A percentile compares a stretch with the other conserved stretches of the same genome.
Evolutionary conservation across 768 basidiomycete genomes (phyloP).

Genomic region (Favolaschia claudopus): DNA sequence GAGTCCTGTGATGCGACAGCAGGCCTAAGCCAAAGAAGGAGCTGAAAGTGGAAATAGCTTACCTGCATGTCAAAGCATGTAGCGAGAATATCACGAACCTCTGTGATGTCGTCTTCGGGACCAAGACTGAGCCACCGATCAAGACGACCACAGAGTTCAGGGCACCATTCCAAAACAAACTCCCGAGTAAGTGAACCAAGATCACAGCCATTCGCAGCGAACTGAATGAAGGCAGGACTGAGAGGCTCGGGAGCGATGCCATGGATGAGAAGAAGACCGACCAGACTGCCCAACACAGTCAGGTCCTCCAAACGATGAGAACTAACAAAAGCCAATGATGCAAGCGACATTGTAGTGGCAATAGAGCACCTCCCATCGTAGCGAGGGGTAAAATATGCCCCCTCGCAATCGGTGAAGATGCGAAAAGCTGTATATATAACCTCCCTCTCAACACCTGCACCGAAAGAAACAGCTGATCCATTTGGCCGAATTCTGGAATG

Average conservation of each 20-base stretch:
- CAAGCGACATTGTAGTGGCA: not conserved
- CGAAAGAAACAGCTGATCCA: not conserved
- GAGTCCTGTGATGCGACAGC: not conserved
- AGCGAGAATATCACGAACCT: not conserved
- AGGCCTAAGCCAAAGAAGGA: not conserved
- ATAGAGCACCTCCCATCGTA: not conserved
- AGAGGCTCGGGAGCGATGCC: constrained; percentile 9
- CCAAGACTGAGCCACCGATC: not conserved
- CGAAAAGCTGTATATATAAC: not conserved
- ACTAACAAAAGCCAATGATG: not conserved
- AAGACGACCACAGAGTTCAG: not conserved
- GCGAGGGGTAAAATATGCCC: not conserved
- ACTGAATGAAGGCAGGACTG: constrained; percentile 18
- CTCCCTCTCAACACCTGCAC: not conserved
- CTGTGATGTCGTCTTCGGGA: not conserved
- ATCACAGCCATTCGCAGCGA: constrained; percentile 8
- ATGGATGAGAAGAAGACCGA: constrained; percentile 2
- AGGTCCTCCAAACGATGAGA: not conserved
- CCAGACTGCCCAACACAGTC: not conserved
- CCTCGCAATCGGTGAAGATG: not conserved
- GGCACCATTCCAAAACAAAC: constrained; percentile 17
- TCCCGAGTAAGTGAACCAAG: not conserved
- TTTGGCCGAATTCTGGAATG: not conserved
- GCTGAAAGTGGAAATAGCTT: not conserved
- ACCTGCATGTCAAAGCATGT: constrained; percentile 1